phyloP scores from a whole-genome alignment of 1,139 yeast genomes.

The Kazachstania sp. region DNA sequence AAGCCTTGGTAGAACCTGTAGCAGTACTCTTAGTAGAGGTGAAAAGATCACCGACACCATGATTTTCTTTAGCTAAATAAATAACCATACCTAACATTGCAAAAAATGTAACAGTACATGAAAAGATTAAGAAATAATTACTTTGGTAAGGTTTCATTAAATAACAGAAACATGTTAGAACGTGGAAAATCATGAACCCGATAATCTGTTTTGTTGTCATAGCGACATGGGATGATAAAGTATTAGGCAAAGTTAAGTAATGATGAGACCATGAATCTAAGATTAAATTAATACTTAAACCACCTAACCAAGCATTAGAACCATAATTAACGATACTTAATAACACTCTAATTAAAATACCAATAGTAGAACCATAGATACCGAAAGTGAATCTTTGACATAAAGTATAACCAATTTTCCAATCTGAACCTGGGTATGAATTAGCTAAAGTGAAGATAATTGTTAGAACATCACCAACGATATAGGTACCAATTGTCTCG shows the following conservation, averaged over 20 bases:
- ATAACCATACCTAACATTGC: slow-evolving; percentile 39
- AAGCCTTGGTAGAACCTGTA: slow-evolving; percentile 31
- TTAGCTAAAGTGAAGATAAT: slow-evolving; percentile 34
- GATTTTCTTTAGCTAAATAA: slow-evolving; percentile 29
- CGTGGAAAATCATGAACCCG: slow-evolving; percentile 39
- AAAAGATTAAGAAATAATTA: slow-evolving; percentile 33
- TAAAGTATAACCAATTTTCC: slow-evolving; percentile 41
- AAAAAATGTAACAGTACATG: slow-evolving; percentile 35
- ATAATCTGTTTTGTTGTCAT: slow-evolving; percentile 36
- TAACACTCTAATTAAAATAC: slow-evolving; percentile 36
- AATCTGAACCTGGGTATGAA: slow-evolving; percentile 38
- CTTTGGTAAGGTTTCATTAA: slow-evolving; percentile 34
- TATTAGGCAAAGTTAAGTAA: slow-evolving; percentile 31
- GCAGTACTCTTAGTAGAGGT: slow-evolving; percentile 24
- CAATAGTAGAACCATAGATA: slow-evolving; percentile 36
- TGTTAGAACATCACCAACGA: slow-evolving; percentile 38
- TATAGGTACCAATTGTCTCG: slow-evolving; percentile 36
- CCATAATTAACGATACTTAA: slow-evolving; percentile 39
- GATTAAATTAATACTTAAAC: slow-evolving; percentile 33
- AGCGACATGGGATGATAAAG: slow-evolving; percentile 31
- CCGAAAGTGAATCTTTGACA: slow-evolving; percentile 42
- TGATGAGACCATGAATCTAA: slow-evolving; percentile 33
- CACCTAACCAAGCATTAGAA: slow-evolving; percentile 38
- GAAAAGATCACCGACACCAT: slow-evolving; percentile 38
- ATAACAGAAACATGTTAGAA: slow-evolving; percentile 34